These are phyloP conservation scores for Daedaleopsis sinensis DNA, from an alignment of 768 basidiomycete species.

Conservation along the genomic window DNA sequence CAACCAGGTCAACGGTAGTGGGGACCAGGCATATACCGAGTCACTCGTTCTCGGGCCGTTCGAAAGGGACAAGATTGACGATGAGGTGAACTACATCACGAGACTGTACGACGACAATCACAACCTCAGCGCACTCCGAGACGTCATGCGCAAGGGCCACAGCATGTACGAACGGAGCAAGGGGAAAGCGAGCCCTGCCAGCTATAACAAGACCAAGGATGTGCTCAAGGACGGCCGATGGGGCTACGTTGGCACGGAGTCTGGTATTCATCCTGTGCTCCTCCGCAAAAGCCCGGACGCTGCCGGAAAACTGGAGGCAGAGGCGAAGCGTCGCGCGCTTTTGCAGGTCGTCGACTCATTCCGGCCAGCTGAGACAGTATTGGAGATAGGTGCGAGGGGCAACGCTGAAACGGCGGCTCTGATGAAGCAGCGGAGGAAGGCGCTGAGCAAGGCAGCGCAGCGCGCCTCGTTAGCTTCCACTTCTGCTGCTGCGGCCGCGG, in stretches of 20 bases:
- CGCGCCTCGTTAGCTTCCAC: conserved; percentile 43
- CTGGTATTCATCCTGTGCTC: conserved; percentile 72
- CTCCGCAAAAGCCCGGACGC: conserved; percentile 39
- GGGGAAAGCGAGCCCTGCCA: conserved; percentile 84
- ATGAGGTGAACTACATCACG: conserved; percentile 80
- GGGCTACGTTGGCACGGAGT: conserved; percentile 66
- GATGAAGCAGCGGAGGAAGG: conserved; percentile 88
- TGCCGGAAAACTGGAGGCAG: conserved; percentile 42
- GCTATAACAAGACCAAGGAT: conserved; percentile 88
- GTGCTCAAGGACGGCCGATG: conserved; percentile 73
- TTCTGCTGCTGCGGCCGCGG: conserved; percentile 33
- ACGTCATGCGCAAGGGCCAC: conserved; percentile 89
- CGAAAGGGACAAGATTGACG: conserved; percentile 76
- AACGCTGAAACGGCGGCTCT: conserved; percentile 61
- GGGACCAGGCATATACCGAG: conserved; percentile 69
- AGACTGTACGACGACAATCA: conserved; percentile 66
- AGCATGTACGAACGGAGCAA: conserved; percentile 93
- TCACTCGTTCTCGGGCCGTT: conserved; percentile 82
- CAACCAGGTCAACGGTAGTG: conserved; percentile 48
- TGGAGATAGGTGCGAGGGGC: conserved; percentile 84
- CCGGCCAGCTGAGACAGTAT: conserved; percentile 85
- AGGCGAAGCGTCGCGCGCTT: conserved; percentile 64
- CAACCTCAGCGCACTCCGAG: conserved; percentile 64
- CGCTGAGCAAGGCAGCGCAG: conserved; percentile 65
- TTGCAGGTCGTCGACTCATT: conserved; percentile 81